Evolutionary conservation across 2,329 filamentous ascomycete species (phyloP).

Genomic region (Pyrenochaeta sp.): DNA sequence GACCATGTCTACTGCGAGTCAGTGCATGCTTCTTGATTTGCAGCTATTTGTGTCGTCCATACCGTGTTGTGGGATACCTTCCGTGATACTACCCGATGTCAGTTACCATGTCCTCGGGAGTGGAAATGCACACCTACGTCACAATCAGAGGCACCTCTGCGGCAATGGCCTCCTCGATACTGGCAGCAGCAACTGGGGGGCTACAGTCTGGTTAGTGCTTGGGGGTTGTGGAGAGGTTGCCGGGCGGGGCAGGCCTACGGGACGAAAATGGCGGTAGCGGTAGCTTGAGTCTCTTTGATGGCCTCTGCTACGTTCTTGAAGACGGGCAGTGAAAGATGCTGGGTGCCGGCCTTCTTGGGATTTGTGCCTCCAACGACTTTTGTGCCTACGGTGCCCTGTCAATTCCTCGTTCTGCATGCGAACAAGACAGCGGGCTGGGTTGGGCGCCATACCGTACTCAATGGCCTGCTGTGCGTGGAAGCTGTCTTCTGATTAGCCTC

Average conservation of each 20-base stretch:
- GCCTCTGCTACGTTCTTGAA: conserved; percentile 90
- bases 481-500: conserved; percentile 59
- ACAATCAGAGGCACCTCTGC: conserved; percentile 96
- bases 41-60: conserved; percentile 45
- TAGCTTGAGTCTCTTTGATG: conserved; percentile 88
- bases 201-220: conserved; percentile 57
- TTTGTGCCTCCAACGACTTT: conserved; percentile 98
- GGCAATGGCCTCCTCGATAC: conserved; percentile 95
- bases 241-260: conserved; percentile 66
- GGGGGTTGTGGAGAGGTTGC: conserved; percentile 1
- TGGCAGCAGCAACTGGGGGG: conserved; percentile 87
- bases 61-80: conserved; percentile 98
- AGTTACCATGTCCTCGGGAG: conserved; percentile 27
- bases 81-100: conserved; percentile 73
- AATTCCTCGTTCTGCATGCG: conserved; percentile 30
- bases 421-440: conserved; percentile 18
- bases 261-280: conserved; percentile 93
- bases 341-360: conserved; percentile 95
- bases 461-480: conserved; percentile 99
- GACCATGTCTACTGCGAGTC: conserved; percentile 80
- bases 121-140: conserved; percentile 62
- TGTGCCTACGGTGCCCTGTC: conserved; percentile 70
- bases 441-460: conserved; percentile 82
- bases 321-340: conserved; percentile 90
- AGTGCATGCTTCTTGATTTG: conserved; percentile 13